Conservation (phyloP, 2,329 filamentous ascomycete species). For the Fusarium duplospermum region DNA sequence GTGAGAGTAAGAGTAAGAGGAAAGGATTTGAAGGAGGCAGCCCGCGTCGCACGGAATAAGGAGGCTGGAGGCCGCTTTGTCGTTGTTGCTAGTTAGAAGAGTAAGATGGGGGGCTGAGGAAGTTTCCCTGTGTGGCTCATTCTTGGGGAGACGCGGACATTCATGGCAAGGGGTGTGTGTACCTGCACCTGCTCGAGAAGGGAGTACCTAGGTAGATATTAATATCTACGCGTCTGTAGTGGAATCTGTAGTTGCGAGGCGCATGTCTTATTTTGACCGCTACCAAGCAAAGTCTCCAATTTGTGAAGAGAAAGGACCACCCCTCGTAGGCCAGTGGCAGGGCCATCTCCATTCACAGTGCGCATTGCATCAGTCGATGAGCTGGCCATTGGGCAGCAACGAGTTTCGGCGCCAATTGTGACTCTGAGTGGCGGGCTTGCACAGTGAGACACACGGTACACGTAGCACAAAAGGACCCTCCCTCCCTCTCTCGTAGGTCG, state of each 20-base stretch:
- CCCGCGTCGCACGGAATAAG: slow-evolving; percentile 16
- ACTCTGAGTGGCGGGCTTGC: background rate
- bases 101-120: slow-evolving; percentile 26
- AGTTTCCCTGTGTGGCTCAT: background rate
- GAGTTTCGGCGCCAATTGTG: background rate
- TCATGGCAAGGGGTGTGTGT: background rate
- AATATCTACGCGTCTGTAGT: background rate
- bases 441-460: slow-evolving; percentile 27
- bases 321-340: background rate
- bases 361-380: background rate
- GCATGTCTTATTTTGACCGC: background rate
- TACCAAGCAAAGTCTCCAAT: background rate
- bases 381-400: slow-evolving; percentile 15
- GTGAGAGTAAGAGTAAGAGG: background rate
- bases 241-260: background rate
- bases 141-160: slow-evolving; percentile 7
- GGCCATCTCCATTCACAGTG: slow-evolving; percentile 15
- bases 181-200: background rate
- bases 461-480: background rate
- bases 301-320: background rate
- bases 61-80: slow-evolving; percentile 19
- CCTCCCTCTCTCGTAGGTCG: background rate
- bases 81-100: slow-evolving; percentile 14
- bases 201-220: background rate
- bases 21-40: slow-evolving; percentile 21